Evolutionary conservation across 495 filamentous ascomycete genomes (phyloP).

Genomic region (Xylaria flabelliformis): DNA sequence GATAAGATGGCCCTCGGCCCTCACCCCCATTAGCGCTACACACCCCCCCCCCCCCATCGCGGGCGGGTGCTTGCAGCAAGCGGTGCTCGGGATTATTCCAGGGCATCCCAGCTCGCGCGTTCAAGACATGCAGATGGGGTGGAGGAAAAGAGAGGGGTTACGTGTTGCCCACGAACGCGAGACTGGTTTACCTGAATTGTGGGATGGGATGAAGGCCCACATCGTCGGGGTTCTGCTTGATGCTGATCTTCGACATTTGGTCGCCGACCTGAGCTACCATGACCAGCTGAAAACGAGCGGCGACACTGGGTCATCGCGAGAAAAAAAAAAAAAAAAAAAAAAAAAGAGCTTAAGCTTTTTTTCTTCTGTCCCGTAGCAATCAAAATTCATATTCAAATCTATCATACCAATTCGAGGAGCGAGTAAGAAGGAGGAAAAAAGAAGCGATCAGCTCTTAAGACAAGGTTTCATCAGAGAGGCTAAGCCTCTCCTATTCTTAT

Average conservation of each 20-base stretch:
- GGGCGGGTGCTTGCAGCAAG: constrained; percentile 21
- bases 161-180: constrained; percentile 2
- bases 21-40: too few relatives aligned
- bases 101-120: constrained; percentile 14
- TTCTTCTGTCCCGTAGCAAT: neutral
- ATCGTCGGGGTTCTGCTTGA: constrained; percentile 32
- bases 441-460: constrained; percentile 4
- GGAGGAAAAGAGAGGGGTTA: neutral
- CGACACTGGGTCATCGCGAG: neutral
- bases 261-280: constrained; percentile 44
- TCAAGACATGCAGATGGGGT: constrained; percentile 21
- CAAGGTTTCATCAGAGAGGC: constrained; percentile 21
- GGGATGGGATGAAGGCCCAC: constrained; percentile 2
- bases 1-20: neutral
- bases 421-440: neutral
- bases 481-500: constrained; percentile 21
- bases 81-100: constrained; percentile 17
- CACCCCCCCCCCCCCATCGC: neutral
- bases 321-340: too few relatives aligned
- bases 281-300: constrained; percentile 27
- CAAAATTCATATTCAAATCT: neutral
- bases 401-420: neutral
- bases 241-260: constrained; percentile 39
- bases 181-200: neutral
- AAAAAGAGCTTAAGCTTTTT: neutral